These are phyloP conservation scores for Phytophthora cryptogea DNA, from an alignment of 352 stramenopile species.

Conservation along the genomic window DNA sequence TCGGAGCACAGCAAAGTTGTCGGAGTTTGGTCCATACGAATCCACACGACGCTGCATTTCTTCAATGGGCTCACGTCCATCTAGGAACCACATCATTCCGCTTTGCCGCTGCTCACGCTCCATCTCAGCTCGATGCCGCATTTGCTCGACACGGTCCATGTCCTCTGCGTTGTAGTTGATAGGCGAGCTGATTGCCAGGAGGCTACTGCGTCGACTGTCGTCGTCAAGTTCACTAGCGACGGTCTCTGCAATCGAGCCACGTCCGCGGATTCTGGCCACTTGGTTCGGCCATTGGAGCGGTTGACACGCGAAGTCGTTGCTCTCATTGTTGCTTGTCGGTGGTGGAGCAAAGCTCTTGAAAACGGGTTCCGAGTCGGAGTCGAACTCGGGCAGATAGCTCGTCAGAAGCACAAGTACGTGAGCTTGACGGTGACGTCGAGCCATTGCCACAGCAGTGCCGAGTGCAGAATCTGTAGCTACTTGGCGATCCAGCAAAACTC, in stretches of 20 bases:
- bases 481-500: conserved; percentile 48
- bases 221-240: conserved; percentile 42
- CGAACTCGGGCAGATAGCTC: conserved; percentile 64
- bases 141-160: conserved; percentile 19
- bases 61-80: conserved; percentile 41
- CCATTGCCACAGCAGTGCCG: conserved; percentile 56
- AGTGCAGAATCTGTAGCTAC: conserved; percentile 33
- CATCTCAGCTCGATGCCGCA: conserved; percentile 38
- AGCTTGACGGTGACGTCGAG: conserved; percentile 56
- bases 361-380: conserved; percentile 29
- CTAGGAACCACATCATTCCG: conserved; percentile 47
- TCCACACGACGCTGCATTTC: conserved; percentile 41
- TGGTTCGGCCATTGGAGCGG: conserved; percentile 16
- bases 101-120: conserved; percentile 35
- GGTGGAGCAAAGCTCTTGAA: conserved; percentile 16
- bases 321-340: conserved; percentile 5
- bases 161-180: conserved; percentile 34
- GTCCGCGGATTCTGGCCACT: conserved; percentile 12
- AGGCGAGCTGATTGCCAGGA: conserved; percentile 25
- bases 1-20: conserved; percentile 39
- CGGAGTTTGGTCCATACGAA: conserved; percentile 19
- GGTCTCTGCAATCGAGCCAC: conserved; percentile 44
- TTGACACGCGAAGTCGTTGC: conserved; percentile 2
- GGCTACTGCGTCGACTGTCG: conserved; percentile 33
- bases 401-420: conserved; percentile 76